Conservation (phyloP, 1,284 basidiomycete genomes). For the Ganoderma leucocontextum region DNA sequence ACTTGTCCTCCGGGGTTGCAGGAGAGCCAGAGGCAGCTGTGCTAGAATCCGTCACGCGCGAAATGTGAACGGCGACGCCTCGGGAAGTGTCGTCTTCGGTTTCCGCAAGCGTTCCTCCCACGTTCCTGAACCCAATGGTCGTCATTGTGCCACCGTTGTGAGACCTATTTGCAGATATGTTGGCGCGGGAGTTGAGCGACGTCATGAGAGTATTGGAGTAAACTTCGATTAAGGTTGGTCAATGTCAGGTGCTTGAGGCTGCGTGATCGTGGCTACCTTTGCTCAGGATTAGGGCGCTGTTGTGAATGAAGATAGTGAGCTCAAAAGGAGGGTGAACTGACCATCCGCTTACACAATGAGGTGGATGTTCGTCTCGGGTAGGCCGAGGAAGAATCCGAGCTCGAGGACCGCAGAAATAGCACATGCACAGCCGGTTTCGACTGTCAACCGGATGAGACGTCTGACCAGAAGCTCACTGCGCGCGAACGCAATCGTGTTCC, state of each 20-base stretch:
- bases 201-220: constrained; percentile 22
- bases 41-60: background rate
- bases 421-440: constrained; percentile 19
- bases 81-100: constrained; percentile 2
- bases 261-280: constrained; percentile 8
- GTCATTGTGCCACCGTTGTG: background rate
- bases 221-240: constrained; percentile 7
- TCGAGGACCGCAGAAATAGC: constrained; percentile 17
- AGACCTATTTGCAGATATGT: background rate
- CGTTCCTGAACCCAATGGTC: constrained; percentile 10
- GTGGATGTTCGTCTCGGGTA: constrained; percentile 17
- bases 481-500: constrained; percentile 9
- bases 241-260: background rate
- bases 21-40: constrained; percentile 2
- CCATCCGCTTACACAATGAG: constrained; percentile 11
- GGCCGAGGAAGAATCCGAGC: constrained; percentile 17
- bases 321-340: background rate
- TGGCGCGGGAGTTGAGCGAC: constrained; percentile 14
- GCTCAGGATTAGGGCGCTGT: constrained; percentile 19
- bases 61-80: constrained; percentile 9
- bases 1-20: constrained; percentile 7
- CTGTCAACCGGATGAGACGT: constrained; percentile 17
- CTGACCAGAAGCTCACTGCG: constrained; percentile 13
- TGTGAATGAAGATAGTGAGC: background rate
- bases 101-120: constrained; percentile 3